A percentile compares a stretch with the other conserved stretches of the same genome.
phyloP scores from a whole-genome alignment of 495 filamentous ascomycete genomes.

The Ascobolus immersus region DNA sequence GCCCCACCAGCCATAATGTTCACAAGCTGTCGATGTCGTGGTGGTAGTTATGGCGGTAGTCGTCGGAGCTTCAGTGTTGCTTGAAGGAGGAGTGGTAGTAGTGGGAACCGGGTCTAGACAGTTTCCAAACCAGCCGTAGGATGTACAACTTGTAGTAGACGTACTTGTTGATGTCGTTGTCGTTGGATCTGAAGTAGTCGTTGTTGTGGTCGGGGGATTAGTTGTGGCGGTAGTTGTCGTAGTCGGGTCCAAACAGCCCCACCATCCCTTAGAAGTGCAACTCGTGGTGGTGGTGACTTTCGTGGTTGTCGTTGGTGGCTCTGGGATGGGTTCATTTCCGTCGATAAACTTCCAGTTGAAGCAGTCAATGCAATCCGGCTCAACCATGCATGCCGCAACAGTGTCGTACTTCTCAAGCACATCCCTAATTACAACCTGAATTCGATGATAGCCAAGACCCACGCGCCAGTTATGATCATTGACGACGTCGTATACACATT shows the following conservation, averaged over 20 bases:
- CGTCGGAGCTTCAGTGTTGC: constrained; percentile 10
- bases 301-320: constrained; percentile 48
- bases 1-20: constrained; percentile 31
- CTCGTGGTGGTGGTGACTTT: constrained; percentile 28
- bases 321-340: constrained; percentile 70
- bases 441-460: constrained; percentile 61
- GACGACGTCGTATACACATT: constrained; percentile 81
- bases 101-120: constrained; percentile 26
- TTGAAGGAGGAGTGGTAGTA: constrained; percentile 4
- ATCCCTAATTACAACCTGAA: constrained; percentile 57
- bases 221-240: constrained; percentile 20
- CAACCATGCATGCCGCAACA: constrained; percentile 43
- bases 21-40: constrained; percentile 16
- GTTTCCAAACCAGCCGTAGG: constrained; percentile 33
- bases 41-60: constrained; percentile 19
- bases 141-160: constrained; percentile 20
- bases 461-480: constrained; percentile 73
- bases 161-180: constrained; percentile 16
- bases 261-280: constrained; percentile 46
- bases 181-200: constrained; percentile 13
- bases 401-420: constrained; percentile 58
- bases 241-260: constrained; percentile 33
- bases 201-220: constrained; percentile 13
- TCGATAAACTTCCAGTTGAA: constrained; percentile 81
- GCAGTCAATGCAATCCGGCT: constrained; percentile 68